These are phyloP conservation scores for Termitomyces sp. DNA, from an alignment of 768 basidiomycete genomes.

Conservation along the genomic window DNA sequence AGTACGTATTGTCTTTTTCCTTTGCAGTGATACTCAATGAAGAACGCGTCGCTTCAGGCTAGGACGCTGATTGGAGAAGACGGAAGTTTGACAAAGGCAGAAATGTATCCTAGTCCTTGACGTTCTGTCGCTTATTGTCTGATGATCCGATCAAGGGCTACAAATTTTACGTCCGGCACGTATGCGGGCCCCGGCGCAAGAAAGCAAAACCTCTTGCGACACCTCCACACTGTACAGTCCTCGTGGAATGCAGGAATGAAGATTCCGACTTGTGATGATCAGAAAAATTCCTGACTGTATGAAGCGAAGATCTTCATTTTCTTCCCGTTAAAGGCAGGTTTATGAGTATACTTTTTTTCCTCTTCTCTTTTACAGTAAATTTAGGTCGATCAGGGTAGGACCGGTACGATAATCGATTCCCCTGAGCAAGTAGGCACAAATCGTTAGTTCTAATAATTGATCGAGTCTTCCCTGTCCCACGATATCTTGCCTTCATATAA, in stretches of 20 bases:
- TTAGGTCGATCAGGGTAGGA: background rate
- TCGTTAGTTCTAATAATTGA: background rate
- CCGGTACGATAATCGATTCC: background rate
- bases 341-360: background rate
- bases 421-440: background rate
- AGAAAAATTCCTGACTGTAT: too few species aligned
- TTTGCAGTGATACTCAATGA: background rate
- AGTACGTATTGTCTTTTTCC: slow-evolving; percentile 2
- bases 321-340: background rate
- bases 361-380: background rate
- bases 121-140: background rate
- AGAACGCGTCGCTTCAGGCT: background rate
- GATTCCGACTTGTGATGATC: background rate
- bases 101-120: background rate
- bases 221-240: background rate
- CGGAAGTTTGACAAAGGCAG: background rate
- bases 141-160: background rate
- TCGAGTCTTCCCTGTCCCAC: background rate
- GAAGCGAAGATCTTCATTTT: background rate
- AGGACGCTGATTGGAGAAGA: background rate
- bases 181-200: background rate
- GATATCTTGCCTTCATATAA: background rate
- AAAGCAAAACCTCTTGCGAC: background rate
- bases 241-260: background rate
- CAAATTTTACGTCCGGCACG: background rate